Percentiles rank a stretch among this genome's conserved stretches.
Conservation (phyloP, 805 yeast species). For the Saturnispora gosingensis region DNA sequence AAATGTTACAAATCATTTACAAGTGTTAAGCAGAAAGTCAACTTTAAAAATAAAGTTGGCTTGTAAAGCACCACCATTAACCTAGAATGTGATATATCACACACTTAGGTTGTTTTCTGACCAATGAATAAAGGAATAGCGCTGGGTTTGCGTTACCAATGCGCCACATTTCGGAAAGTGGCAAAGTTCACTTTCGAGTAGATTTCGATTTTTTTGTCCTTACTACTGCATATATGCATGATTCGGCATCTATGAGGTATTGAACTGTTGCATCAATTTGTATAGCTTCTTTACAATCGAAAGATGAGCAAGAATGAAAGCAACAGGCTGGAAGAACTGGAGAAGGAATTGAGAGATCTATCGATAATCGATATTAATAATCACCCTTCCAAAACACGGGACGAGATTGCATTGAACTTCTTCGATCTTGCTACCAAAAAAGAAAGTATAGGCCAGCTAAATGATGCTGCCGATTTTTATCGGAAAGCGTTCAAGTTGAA, state of each 20-base stretch:
- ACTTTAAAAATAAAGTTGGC: neutral
- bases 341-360: conserved; percentile 17
- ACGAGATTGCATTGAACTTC: conserved; percentile 43
- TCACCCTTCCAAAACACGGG: conserved; percentile 25
- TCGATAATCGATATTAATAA: conserved; percentile 20
- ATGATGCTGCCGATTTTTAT: conserved; percentile 73
- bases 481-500: conserved; percentile 59
- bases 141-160: too few relatives aligned
- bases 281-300: neutral
- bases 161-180: neutral
- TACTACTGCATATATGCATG: neutral
- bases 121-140: too few relatives aligned
- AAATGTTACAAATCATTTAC: conserved; percentile 2
- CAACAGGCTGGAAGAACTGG: conserved; percentile 12
- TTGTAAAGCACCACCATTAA: neutral
- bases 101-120: neutral
- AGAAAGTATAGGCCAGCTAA: conserved; percentile 64
- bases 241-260: neutral
- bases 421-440: conserved; percentile 66
- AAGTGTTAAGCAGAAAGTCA: neutral
- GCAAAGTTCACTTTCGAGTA: neutral
- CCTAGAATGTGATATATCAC: neutral
- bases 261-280: neutral
- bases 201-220: neutral
- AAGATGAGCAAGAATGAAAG: neutral